These are phyloP conservation scores for Capronia coronata DNA, from an alignment of 2,329 filamentous ascomycete species.

Conservation along the genomic window DNA sequence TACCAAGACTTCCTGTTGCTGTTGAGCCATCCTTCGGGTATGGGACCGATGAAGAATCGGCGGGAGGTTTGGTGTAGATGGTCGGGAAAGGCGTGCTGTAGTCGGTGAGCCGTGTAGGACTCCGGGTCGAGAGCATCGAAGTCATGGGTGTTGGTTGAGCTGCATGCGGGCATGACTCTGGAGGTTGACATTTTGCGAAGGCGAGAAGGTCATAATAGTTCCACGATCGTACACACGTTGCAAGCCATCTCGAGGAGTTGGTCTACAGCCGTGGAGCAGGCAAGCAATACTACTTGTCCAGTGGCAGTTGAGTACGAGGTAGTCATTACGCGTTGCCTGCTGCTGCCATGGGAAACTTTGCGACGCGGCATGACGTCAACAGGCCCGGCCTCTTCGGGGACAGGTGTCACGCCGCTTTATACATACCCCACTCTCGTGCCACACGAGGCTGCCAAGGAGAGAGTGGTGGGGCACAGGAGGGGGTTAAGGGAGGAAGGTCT, in stretches of 20 bases:
- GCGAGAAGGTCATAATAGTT: not conserved
- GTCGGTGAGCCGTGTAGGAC: constrained; percentile 50
- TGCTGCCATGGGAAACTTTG: not conserved
- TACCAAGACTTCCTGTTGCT: constrained; percentile 60
- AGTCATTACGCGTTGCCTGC: not conserved
- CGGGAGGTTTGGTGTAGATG: constrained; percentile 57
- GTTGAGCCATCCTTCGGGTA: constrained; percentile 59
- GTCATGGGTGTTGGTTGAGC: constrained; percentile 3
- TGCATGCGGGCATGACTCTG: not conserved
- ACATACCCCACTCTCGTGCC: too few species aligned
- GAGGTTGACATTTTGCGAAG: not conserved
- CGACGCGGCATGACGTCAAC: not conserved
- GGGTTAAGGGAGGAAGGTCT: too few species aligned
- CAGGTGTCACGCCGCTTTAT: too few species aligned
- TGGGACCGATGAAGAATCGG: constrained; percentile 59
- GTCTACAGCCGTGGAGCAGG: too few species aligned
- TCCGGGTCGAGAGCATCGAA: constrained; percentile 39
- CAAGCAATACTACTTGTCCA: too few species aligned
- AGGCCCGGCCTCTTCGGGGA: too few species aligned
- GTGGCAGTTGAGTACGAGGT: too few species aligned
- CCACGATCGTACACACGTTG: not conserved
- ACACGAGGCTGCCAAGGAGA: too few species aligned
- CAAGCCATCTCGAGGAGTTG: not conserved
- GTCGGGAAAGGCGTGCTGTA: constrained; percentile 56
- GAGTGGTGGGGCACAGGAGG: too few species aligned